Conservation (phyloP, 2,329 filamentous ascomycete species). For the Epicoccum sorghinum region DNA sequence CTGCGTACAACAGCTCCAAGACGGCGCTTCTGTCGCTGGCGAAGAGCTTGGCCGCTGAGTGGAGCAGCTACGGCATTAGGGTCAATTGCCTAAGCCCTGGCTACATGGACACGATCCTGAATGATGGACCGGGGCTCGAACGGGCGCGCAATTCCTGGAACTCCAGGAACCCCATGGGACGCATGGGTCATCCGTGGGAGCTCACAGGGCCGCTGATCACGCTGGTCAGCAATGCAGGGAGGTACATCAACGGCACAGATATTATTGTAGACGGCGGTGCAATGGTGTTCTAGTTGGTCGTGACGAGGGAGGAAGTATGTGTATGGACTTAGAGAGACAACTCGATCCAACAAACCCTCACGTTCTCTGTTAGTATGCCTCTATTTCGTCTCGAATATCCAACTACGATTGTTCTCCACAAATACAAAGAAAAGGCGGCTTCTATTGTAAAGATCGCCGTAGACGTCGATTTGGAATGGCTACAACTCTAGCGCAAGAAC, state of each 20-base stretch:
- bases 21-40: conserved; percentile 68
- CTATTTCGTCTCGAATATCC: no score
- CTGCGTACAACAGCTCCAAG: conserved; percentile 75
- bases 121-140: conserved; percentile 66
- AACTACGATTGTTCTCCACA: no score
- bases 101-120: conserved; percentile 79
- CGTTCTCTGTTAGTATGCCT: no score
- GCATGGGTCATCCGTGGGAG: conserved; percentile 70
- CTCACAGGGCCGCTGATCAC: conserved; percentile 67
- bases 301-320: not conserved
- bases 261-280: conserved; percentile 66
- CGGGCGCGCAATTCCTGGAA: conserved; percentile 63
- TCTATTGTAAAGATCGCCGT: no score
- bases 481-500: no score
- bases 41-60: conserved; percentile 72
- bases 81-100: conserved; percentile 75
- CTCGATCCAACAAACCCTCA: no score
- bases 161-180: conserved; percentile 64
- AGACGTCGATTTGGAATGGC: no score
- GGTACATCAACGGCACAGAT: conserved; percentile 72
- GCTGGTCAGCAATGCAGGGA: conserved; percentile 65
- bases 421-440: no score
- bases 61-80: conserved; percentile 72
- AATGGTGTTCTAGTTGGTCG: conserved; percentile 36
- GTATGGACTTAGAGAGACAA: no score